These are phyloP conservation scores for Elsinoe necatrix DNA, from an alignment of 2,329 filamentous ascomycete species.

Conservation along the genomic window DNA sequence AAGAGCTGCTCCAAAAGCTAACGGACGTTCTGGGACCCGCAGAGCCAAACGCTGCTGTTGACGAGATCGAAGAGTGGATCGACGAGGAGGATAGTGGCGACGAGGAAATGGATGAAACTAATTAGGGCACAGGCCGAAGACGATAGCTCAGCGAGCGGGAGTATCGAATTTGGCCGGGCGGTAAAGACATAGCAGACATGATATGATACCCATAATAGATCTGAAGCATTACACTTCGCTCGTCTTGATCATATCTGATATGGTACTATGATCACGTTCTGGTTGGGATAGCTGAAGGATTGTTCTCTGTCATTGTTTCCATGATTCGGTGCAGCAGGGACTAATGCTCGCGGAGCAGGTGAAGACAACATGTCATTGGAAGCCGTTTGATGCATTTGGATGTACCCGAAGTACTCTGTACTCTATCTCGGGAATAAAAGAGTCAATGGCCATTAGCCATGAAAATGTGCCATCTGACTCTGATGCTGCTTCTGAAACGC, in stretches of 20 bases:
- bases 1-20: constrained; percentile 54
- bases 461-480: constrained; percentile 16
- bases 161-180: no score
- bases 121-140: background rate
- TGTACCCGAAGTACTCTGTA: constrained; percentile 12
- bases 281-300: no score
- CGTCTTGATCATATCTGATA: no score
- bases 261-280: no score
- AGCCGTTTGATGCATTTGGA: constrained; percentile 14
- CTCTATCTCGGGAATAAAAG: constrained; percentile 10
- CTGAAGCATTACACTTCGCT: no score
- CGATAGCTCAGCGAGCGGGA: no score
- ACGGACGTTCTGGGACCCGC: constrained; percentile 38
- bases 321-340: no score
- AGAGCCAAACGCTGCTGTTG: constrained; percentile 35
- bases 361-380: background rate
- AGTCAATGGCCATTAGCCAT: constrained; percentile 15
- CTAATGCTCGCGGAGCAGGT: no score
- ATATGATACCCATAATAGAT: background rate
- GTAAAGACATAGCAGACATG: background rate
- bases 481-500: constrained; percentile 17
- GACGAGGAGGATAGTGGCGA: constrained; percentile 30
- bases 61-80: constrained; percentile 33
- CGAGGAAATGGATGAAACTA: constrained; percentile 24
- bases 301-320: no score